A percentile compares a stretch with the other conserved stretches of the same genome.
Evolutionary conservation across 768 basidiomycete genomes (phyloP).

Genomic region (Lactarius psammicola): DNA sequence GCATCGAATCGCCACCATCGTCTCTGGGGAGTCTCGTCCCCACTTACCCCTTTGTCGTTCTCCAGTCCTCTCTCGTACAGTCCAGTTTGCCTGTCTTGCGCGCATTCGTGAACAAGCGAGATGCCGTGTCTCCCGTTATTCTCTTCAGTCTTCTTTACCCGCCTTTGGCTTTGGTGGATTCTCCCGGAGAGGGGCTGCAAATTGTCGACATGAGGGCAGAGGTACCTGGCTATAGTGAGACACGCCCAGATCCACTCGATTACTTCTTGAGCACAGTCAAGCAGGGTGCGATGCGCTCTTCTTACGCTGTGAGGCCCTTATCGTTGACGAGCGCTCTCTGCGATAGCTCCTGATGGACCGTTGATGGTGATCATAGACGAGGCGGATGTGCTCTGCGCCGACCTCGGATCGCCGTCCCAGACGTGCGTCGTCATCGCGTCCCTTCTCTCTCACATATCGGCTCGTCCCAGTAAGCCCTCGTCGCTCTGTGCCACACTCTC

Average conservation of each 20-base stretch:
- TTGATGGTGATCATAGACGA: constrained; percentile 71
- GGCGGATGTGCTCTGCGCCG: constrained; percentile 59
- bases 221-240: constrained; percentile 53
- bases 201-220: constrained; percentile 50
- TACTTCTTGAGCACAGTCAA: constrained; percentile 43
- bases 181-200: constrained; percentile 34
- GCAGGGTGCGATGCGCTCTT: constrained; percentile 36
- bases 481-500: not conserved
- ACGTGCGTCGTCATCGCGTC: constrained; percentile 52
- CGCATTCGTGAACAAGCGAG: constrained; percentile 31
- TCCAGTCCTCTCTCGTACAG: constrained; percentile 61
- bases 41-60: constrained; percentile 49
- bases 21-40: constrained; percentile 32
- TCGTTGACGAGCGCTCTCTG: not conserved
- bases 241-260: constrained; percentile 36
- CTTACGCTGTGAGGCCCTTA: not conserved
- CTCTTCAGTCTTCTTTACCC: constrained; percentile 61
- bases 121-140: constrained; percentile 36
- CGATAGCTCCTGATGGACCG: constrained; percentile 44
- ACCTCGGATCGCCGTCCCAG: constrained; percentile 53
- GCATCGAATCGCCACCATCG: constrained; percentile 32
- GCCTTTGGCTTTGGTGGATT: constrained; percentile 44
- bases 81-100: constrained; percentile 56
- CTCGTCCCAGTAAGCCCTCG: constrained; percentile 49
- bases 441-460: constrained; percentile 45